Evolutionary conservation across 1,284 basidiomycete species (phyloP).

Genomic region (Kwoniella shivajii): DNA sequence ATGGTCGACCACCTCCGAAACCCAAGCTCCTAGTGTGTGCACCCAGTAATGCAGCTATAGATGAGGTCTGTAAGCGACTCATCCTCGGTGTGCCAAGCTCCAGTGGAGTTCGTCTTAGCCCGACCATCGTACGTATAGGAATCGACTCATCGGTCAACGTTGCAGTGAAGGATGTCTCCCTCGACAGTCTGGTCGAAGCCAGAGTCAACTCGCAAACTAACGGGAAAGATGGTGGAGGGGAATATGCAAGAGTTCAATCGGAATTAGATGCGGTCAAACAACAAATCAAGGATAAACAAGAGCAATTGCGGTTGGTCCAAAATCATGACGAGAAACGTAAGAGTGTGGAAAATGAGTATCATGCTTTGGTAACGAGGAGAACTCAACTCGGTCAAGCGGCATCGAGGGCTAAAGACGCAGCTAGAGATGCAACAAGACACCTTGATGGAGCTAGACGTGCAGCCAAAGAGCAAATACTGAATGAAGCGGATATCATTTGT

Average conservation of each 20-base stretch:
- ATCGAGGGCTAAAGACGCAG: slow-evolving; percentile 77
- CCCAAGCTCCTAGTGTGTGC: slow-evolving; percentile 91
- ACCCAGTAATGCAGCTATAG: slow-evolving; percentile 97
- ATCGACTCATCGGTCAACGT: slow-evolving; percentile 76
- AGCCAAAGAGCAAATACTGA: slow-evolving; percentile 73
- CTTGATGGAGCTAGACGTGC: slow-evolving; percentile 76
- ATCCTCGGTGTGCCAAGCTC: slow-evolving; percentile 72
- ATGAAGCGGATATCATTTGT: slow-evolving; percentile 91
- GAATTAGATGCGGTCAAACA: slow-evolving; percentile 71
- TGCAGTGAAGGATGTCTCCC: slow-evolving; percentile 80
- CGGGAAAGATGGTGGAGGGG: slow-evolving; percentile 56
- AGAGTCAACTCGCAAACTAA: slow-evolving; percentile 63
- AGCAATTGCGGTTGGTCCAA: slow-evolving; percentile 56
- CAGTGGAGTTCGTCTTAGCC: slow-evolving; percentile 61
- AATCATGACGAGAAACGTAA: slow-evolving; percentile 51
- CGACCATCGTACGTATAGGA: slow-evolving; percentile 89
- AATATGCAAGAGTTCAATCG: slow-evolving; percentile 63
- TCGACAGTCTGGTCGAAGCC: slow-evolving; percentile 82
- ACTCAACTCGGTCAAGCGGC: slow-evolving; percentile 68
- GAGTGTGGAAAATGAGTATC: slow-evolving; percentile 68
- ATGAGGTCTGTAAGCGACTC: slow-evolving; percentile 88
- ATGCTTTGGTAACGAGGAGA: slow-evolving; percentile 66
- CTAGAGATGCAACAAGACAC: slow-evolving; percentile 69
- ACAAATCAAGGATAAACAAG: slow-evolving; percentile 64
- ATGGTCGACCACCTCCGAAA: slow-evolving; percentile 59